phyloP scores from a whole-genome alignment of 306 rosid species.

The Ammopiptanthus mongolicus region DNA sequence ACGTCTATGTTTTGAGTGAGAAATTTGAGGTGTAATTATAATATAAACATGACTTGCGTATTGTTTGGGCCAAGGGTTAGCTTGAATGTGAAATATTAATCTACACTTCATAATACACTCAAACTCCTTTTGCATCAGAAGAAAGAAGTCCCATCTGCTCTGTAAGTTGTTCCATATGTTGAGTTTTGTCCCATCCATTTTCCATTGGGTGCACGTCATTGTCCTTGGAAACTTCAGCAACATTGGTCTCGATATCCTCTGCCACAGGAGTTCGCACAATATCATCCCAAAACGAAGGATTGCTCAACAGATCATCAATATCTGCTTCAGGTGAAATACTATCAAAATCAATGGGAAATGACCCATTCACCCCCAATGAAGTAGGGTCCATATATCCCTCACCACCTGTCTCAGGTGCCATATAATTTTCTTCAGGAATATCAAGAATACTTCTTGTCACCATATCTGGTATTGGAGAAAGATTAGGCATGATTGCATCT shows the following conservation, averaged over 20 bases:
- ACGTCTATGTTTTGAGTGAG: conserved; percentile 26
- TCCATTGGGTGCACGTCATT: conserved; percentile 43
- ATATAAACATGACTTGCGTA: not conserved
- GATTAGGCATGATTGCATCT: conserved; percentile 49
- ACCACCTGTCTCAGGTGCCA: conserved; percentile 30
- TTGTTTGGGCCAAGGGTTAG: conserved; percentile 21
- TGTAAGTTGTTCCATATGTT: conserved; percentile 59
- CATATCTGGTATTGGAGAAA: conserved; percentile 46
- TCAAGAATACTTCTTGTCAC: conserved; percentile 34
- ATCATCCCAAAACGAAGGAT: conserved; percentile 45
- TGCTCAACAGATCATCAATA: conserved; percentile 49
- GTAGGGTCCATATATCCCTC: conserved; percentile 38
- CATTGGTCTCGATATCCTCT: conserved; percentile 40
- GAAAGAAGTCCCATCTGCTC: conserved; percentile 73
- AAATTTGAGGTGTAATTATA: not conserved
- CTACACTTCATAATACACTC: conserved; percentile 32
- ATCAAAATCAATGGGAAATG: conserved; percentile 50
- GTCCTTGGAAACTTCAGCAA: conserved; percentile 26
- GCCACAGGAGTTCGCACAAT: conserved; percentile 37
- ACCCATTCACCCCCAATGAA: conserved; percentile 33
- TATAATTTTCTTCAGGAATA: conserved; percentile 35
- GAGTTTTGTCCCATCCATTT: conserved; percentile 50
- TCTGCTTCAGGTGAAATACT: conserved; percentile 48
- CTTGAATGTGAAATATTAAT: conserved; percentile 15
- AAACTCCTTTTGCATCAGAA: conserved; percentile 44